phyloP scores from a whole-genome alignment of 805 yeast genomes.

The Candida railenensis region DNA sequence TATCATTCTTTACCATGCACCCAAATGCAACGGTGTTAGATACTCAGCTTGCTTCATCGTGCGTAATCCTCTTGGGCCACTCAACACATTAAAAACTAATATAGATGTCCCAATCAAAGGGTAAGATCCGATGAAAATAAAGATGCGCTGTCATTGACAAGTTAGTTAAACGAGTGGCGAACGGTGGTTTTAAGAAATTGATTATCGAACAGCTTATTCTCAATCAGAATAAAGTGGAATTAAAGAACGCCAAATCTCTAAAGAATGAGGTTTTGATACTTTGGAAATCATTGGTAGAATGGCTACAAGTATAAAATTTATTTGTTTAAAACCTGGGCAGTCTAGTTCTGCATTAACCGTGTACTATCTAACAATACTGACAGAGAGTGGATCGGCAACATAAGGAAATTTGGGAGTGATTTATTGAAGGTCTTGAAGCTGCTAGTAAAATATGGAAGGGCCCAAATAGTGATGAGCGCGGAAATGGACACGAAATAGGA shows the following conservation, averaged over 20 bases:
- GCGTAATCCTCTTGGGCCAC: conserved; percentile 56
- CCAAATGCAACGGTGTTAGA: conserved; percentile 76
- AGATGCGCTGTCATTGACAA: conserved; percentile 37
- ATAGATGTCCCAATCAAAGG: conserved; percentile 22
- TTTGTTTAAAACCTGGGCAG: conserved; percentile 71
- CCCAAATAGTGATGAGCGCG: conserved; percentile 68
- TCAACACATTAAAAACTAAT: conserved; percentile 52
- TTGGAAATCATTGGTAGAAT: conserved; percentile 56
- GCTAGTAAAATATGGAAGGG: conserved; percentile 67
- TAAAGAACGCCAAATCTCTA: conserved; percentile 49
- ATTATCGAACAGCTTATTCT: conserved; percentile 59
- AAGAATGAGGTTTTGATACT: conserved; percentile 64
- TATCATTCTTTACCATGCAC: conserved; percentile 86
- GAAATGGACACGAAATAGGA: conserved; percentile 56
- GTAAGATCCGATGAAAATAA: conserved; percentile 19
- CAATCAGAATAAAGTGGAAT: conserved; percentile 53
- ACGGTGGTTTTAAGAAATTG: conserved; percentile 52
- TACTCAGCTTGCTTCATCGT: conserved; percentile 82
- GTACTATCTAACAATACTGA: conserved; percentile 71
- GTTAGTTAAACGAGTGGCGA: conserved; percentile 51
- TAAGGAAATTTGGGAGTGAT: conserved; percentile 59
- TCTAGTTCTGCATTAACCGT: conserved; percentile 73
- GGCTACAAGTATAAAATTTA: conserved; percentile 35
- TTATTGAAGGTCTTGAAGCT: conserved; percentile 54
- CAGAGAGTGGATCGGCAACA: conserved; percentile 55